Evolutionary conservation across 2,329 filamentous ascomycete species (phyloP).

Genomic region (Rhynchosporium agropyri): DNA sequence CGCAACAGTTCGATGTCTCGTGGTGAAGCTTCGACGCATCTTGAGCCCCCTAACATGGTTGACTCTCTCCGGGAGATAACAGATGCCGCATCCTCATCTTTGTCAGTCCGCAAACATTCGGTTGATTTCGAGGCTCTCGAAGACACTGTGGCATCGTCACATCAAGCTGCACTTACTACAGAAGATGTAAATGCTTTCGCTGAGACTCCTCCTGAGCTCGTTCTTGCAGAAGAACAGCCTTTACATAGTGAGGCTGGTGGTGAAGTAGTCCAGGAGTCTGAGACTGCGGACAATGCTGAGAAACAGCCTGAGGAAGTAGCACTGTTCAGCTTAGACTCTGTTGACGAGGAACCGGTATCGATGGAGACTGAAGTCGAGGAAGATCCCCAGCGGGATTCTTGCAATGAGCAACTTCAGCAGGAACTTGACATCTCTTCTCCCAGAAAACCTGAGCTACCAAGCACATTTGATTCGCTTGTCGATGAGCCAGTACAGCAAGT

Average conservation of each 20-base stretch:
- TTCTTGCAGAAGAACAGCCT: not conserved
- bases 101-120: not conserved
- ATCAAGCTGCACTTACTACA: not conserved
- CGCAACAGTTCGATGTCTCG: conserved; percentile 21
- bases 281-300: not conserved
- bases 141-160: not conserved
- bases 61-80: not conserved
- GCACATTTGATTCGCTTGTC: not conserved
- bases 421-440: conserved; percentile 2
- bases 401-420: conserved; percentile 7
- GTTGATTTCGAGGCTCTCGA: not conserved
- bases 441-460: not conserved
- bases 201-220: not conserved
- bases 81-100: too few relatives aligned
- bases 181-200: not conserved
- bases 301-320: not conserved
- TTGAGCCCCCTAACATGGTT: not conserved
- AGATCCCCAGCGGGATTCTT: not conserved
- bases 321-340: too few relatives aligned
- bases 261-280: not conserved
- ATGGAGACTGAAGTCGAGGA: not conserved
- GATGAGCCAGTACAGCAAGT: not conserved
- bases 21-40: conserved; percentile 9
- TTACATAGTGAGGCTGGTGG: too few relatives aligned
- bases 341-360: not conserved